Base-by-base conservation (phyloP, 2,329 filamentous ascomycete genomes). In the Botrytis tulipae region DNA sequence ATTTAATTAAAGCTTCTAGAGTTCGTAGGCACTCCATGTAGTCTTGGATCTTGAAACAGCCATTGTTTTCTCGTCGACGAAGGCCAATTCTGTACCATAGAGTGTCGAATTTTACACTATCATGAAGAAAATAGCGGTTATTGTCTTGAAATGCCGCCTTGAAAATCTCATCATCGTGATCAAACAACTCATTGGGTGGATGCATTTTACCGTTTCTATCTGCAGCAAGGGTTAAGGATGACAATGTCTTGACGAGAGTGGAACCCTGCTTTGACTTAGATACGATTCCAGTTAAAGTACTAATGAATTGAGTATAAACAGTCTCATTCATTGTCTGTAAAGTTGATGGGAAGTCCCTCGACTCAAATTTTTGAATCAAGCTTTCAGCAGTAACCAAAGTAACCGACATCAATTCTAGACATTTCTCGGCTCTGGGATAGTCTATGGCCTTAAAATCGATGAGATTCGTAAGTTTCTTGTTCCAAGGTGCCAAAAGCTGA, bases 161-260 rank as follows among this genome's bases (percentile, higher is more conserved):
- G 40, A 81, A 82, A 22, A 80, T 75, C 32, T 25, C 1, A 46
- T 79, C 76, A 22, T 75, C 37, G 40, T 79, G 76, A 46, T 81
- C 78, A 37, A 76, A 81, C 9, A 81, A 54, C 16, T 78, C 74
- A 35, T 44, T 70, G 1, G 74, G 44, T 37, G 62, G 66, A 22
- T 68, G 72, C 44, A 80, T 73, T 2, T 54, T 73, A n/a, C 66
- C 32, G 25, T 75, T 71, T 67, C 72, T 76, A 61, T 81, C 75
- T 1, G 76, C 71, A 3, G 78, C 79, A 51, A 80, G 37, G 40
- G 40, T 6, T 22, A 73, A 68, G 54, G 70, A 46, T 16, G 32
- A 18, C 29, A 67, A 35, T 22, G 42, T 37, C 18, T 8, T 29
- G 29, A n/a, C 35, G n/a, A 40, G 4, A 40, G 48, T 32, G 7